Base-by-base conservation (phyloP, 768 basidiomycete species). In the Termitomyces eurrhizus region DNA sequence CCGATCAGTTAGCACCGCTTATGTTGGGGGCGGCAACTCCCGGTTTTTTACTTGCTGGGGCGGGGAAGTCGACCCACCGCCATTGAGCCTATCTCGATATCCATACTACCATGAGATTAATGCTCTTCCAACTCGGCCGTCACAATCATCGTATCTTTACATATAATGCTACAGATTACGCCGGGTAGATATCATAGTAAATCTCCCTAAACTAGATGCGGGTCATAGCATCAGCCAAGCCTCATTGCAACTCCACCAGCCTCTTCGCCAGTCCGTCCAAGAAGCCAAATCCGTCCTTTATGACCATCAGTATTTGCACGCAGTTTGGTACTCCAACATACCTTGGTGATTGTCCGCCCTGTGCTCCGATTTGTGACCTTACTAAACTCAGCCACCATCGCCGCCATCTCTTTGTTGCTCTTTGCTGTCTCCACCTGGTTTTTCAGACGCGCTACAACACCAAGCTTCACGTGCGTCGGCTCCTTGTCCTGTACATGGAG, bases 311-410 rank as follows among this genome's bases (percentile, higher is more conserved):
- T 49, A 41, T 6, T 24, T 33, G 39, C 7, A n/a, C 32, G 13
- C 50, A 42, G 44, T 57, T 26, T 57, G 37, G 36, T 60, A 37
- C 45, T 44, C 14, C 35, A 41, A 35, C 65, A 35, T 62, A 81
- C 83, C 80, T 92, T 92, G 37, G 89, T 91, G 57, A 92, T 77
- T 53, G 86, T 90, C 63, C 87, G 78, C 45, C 88, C 86, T 41
- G 77, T 85, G 66, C 84, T 86, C 68, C 80, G 80, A 70, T 89
- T 84, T 36, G 87, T 90, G 57, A 88, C 82, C 52, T 78, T 76
- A 26, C 85, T 85, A 70, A 92, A 92, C 53, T 90, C 88, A 8
- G 80, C 78, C 7, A 92, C 82, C 80, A 91, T 81, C 64, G 66
- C 68, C 35, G 85, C 89, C 44, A 92, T 79, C 49, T 77, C 77